phyloP scores from a whole-genome alignment of 352 stramenopile species.

The Globisporangium polare region DNA sequence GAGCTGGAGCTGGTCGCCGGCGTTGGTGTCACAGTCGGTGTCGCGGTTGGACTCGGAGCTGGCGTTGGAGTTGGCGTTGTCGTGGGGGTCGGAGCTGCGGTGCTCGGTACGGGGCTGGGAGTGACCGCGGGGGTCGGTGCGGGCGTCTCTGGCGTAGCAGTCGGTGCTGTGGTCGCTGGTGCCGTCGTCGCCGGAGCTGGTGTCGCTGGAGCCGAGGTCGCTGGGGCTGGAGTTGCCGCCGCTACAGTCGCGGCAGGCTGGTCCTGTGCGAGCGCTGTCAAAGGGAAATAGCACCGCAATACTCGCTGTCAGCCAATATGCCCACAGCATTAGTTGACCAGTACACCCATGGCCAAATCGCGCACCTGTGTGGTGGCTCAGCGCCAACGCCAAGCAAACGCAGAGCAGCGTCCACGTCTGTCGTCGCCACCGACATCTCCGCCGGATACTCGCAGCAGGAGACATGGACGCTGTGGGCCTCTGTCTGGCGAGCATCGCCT shows the following conservation, averaged over 20 bases:
- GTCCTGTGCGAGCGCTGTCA: slow-evolving; percentile 9
- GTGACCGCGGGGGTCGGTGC: slow-evolving; percentile 4
- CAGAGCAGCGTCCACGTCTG: slow-evolving; percentile 9
- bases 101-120: slow-evolving; percentile 2
- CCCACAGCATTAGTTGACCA: no score
- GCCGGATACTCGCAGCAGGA: neutral
- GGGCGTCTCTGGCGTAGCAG: neutral
- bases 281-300: neutral
- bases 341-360: neutral
- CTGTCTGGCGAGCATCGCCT: no score
- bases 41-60: neutral
- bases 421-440: neutral
- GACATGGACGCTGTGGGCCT: neutral
- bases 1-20: neutral
- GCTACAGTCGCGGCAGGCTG: neutral
- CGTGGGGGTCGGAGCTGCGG: neutral
- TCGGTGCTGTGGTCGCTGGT: slow-evolving; percentile 1
- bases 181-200: neutral
- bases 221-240: neutral
- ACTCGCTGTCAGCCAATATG: neutral
- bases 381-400: neutral
- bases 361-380: slow-evolving; percentile 6
- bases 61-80: neutral
- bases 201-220: neutral
- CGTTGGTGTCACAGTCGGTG: neutral